Evolutionary conservation across 768 basidiomycete species (phyloP).

Genomic region (Tulasnella sp.): DNA sequence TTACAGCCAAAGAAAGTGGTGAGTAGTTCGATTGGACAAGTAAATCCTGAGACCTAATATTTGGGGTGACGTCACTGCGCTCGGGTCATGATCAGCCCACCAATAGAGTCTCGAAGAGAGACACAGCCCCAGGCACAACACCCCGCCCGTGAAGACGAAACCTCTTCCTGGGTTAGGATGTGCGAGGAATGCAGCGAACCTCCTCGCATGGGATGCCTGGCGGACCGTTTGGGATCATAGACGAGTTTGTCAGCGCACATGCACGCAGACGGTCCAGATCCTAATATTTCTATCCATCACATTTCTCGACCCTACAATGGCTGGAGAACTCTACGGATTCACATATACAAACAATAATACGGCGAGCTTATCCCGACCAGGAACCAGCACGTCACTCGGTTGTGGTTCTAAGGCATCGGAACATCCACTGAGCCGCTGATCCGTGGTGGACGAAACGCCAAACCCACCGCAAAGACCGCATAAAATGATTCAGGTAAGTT

Average conservation of each 20-base stretch:
- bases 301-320: background rate
- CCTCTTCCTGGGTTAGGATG: no score
- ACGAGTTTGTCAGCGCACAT: background rate
- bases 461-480: slow-evolving; percentile 10
- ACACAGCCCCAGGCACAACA: no score
- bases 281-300: background rate
- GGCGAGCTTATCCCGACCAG: slow-evolving; percentile 42
- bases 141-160: no score
- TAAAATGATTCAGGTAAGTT: slow-evolving; percentile 27
- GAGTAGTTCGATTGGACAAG: no score
- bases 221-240: background rate
- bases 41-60: no score
- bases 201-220: no score
- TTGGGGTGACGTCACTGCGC: no score
- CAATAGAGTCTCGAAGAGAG: no score
- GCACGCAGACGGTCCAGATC: background rate
- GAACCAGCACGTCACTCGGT: slow-evolving; percentile 33
- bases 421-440: slow-evolving; percentile 33
- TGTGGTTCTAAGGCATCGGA: slow-evolving; percentile 30
- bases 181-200: no score
- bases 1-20: no score
- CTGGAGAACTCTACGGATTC: slow-evolving; percentile 79
- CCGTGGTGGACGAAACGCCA: slow-evolving; percentile 35
- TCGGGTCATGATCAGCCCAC: no score
- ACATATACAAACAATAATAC: slow-evolving; percentile 55